These are phyloP conservation scores for Botryotinia calthae DNA, from an alignment of 2,329 filamentous ascomycete genomes.

Conservation along the genomic window DNA sequence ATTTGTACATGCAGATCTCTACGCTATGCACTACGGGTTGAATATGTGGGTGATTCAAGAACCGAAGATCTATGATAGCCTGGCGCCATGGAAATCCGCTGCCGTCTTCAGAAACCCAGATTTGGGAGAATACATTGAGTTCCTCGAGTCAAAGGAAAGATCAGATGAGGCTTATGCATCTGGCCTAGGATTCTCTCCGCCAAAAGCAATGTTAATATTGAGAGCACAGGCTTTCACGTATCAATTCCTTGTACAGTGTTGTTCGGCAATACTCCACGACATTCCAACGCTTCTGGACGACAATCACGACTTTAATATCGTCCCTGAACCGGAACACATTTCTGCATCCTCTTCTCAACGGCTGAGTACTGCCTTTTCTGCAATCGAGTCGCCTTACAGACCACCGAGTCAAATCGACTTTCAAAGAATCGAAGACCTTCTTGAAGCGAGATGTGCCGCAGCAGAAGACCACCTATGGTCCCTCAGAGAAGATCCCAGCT, in stretches of 20 bases:
- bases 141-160: neutral
- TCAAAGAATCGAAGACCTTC: neutral
- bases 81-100: neutral
- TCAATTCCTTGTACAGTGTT: neutral
- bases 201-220: neutral
- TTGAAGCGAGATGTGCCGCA: neutral
- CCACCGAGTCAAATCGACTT: neutral
- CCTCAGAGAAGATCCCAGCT: neutral
- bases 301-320: neutral
- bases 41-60: neutral
- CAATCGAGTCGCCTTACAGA: neutral
- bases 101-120: neutral
- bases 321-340: neutral
- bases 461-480: conserved; percentile 1
- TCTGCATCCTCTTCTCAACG: neutral
- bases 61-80: neutral
- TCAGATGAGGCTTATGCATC: neutral
- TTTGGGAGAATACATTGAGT: neutral
- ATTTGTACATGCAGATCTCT: neutral
- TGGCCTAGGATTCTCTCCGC: neutral
- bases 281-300: neutral
- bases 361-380: neutral
- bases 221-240: neutral
- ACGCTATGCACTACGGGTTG: neutral
- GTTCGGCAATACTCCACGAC: neutral